Evolutionary conservation across 257 asterid genomes (phyloP).

Genomic region (Plantago major): DNA sequence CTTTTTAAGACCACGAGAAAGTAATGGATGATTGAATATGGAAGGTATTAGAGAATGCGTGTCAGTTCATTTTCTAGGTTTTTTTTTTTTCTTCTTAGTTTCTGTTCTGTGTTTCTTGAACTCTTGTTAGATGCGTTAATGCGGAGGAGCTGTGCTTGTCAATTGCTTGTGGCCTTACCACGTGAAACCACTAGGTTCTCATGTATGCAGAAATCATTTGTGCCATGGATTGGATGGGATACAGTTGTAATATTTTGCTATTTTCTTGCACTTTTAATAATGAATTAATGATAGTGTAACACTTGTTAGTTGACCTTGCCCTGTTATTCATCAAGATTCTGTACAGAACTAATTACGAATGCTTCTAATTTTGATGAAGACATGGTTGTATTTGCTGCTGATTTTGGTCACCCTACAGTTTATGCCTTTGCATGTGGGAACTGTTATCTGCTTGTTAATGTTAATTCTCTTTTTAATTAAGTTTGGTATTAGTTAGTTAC

Average conservation of each 20-base stretch:
- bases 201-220: conserved; percentile 9
- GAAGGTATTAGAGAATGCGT: not conserved
- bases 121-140: conserved; percentile 23
- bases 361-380: too few relatives aligned
- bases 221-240: not conserved
- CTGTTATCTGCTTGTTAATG: too few relatives aligned
- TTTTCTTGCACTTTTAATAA: conserved; percentile 14
- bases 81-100: conserved; percentile 8
- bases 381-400: too few relatives aligned
- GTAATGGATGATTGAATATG: too few relatives aligned
- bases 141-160: conserved; percentile 30
- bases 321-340: too few relatives aligned
- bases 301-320: too few relatives aligned
- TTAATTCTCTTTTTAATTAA: too few relatives aligned
- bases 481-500: too few relatives aligned
- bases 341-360: too few relatives aligned
- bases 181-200: conserved; percentile 26
- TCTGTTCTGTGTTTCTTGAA: not conserved
- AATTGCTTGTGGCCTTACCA: conserved; percentile 29
- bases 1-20: not conserved
- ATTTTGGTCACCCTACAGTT: too few relatives aligned
- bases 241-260: conserved; percentile 9
- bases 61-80: conserved; percentile 8
- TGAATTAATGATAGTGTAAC: too few relatives aligned
- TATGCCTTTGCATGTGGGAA: too few relatives aligned